Base-by-base conservation (phyloP, 2,329 filamentous ascomycete genomes). In the Huntiella savannae region DNA sequence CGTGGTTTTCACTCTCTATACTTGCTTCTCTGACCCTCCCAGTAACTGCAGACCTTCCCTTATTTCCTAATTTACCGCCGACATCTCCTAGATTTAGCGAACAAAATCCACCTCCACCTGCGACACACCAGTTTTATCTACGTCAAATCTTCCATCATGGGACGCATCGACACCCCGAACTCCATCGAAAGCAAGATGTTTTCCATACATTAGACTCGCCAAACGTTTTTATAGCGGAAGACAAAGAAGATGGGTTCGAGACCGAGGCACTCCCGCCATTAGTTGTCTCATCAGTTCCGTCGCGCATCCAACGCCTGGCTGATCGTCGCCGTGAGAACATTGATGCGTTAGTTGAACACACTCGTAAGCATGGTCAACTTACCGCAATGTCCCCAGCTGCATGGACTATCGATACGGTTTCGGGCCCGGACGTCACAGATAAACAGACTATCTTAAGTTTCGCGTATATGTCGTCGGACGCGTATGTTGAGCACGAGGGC, bases 121-220 rank as follows among this genome's bases (percentile, higher is more conserved):
- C 67, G 15, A 67, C 76, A 6, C 74, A 78, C 54, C 63, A 64
- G 33, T 78, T 79, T 65, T 77, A 71, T 5, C 73, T 98, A 48
- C 79, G 85, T 55, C 88, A 98, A 62, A 79, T 96, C 56, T 91
- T 84, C 63, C 87, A 95, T 59, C 87, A 94, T 63, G 88, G 88
- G 49, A 82, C 84, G 36, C 73, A 88, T 60, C 66, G 72, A 54
- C 75, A 93, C 54, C 87, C 87, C 2, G 62, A 70, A 4, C 72
- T 95, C 12, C 84, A 95, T 60, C 72, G 79, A 49, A 78, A 75
- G 54, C 69, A 80, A 51, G 85, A 96, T 59, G 66, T 95, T 32
- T 51, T 58, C 37, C 63, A 71, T 15, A 70, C 77, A 12, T 62
- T 68, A 33, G 55, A 58, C 13, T 58, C 12, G 12, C 12, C 12